A percentile compares a stretch with the other conserved stretches of the same genome.
phyloP scores from a whole-genome alignment of 768 basidiomycete species.

The Dentipellis sp. region DNA sequence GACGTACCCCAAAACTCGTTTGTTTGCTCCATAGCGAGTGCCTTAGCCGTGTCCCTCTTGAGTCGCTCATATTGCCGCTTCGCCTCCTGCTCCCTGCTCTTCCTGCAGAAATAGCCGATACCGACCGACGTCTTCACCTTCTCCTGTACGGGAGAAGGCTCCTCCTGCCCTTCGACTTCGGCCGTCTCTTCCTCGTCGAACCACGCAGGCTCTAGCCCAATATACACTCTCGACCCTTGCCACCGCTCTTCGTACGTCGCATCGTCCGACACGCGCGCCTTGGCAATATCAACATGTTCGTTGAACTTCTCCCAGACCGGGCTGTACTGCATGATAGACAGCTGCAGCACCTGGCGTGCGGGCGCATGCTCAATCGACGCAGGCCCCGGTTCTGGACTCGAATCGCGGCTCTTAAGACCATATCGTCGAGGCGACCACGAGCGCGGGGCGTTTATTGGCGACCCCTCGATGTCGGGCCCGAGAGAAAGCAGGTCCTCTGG shows the following conservation, averaged over 20 bases:
- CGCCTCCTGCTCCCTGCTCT: not conserved
- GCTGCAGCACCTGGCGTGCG: constrained; percentile 7
- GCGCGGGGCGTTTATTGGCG: not conserved
- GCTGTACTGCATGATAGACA: constrained; percentile 7
- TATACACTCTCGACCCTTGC: constrained; percentile 8
- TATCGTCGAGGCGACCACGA: not conserved
- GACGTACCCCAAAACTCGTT: constrained; percentile 10
- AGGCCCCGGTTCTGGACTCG: not conserved
- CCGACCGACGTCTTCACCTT: not conserved
- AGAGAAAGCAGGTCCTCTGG: not conserved
- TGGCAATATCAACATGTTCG: constrained; percentile 1
- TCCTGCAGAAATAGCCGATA: not conserved
- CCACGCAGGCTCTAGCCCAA: constrained; percentile 10
- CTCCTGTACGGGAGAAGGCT: not conserved
- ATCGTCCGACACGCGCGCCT: not conserved
- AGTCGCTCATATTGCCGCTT: not conserved
- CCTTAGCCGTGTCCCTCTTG: constrained; percentile 1
- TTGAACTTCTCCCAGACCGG: constrained; percentile 3
- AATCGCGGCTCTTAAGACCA: not conserved
- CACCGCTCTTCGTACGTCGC: constrained; percentile 3
- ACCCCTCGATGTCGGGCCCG: not conserved
- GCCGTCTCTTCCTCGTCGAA: not conserved
- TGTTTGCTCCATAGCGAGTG: constrained; percentile 8
- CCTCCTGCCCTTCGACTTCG: not conserved
- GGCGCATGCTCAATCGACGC: not conserved